A percentile compares a stretch with the other conserved stretches of the same genome.
These are phyloP conservation scores for Acer campestre DNA, from an alignment of 345 rosid species.

Conservation along the genomic window DNA sequence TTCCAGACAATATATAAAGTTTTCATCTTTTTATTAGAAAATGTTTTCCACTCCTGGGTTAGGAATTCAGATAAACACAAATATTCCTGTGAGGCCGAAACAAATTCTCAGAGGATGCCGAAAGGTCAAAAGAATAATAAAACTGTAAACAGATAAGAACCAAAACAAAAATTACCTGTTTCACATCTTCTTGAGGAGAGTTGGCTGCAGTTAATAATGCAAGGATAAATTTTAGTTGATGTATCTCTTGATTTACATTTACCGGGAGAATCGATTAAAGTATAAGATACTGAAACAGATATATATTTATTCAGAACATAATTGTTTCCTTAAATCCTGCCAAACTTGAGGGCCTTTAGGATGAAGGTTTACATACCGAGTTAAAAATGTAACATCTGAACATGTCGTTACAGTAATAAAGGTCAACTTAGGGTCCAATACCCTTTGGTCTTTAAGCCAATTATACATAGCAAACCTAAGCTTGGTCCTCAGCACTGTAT, in stretches of 20 bases:
- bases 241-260: not conserved
- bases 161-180: not conserved
- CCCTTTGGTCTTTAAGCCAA: constrained; percentile 64
- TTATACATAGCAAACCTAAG: constrained; percentile 60
- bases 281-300: not conserved
- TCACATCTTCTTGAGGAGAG: not conserved
- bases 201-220: not conserved
- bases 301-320: constrained; percentile 15
- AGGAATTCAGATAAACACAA: not conserved
- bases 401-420: constrained; percentile 52
- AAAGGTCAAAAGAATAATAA: not conserved
- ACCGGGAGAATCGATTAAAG: not conserved
- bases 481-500: constrained; percentile 51
- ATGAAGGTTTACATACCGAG: constrained; percentile 50
- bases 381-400: constrained; percentile 43
- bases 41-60: too few relatives aligned
- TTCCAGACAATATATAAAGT: too few relatives aligned
- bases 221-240: not conserved
- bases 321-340: constrained; percentile 52
- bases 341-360: constrained; percentile 65
- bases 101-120: not conserved
- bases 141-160: not conserved
- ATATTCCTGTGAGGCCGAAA: not conserved
- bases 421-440: constrained; percentile 33
- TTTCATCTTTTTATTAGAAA: too few relatives aligned